Conservation (phyloP, 371 early-diverging fungal species). For the Mortierella sp. region DNA sequence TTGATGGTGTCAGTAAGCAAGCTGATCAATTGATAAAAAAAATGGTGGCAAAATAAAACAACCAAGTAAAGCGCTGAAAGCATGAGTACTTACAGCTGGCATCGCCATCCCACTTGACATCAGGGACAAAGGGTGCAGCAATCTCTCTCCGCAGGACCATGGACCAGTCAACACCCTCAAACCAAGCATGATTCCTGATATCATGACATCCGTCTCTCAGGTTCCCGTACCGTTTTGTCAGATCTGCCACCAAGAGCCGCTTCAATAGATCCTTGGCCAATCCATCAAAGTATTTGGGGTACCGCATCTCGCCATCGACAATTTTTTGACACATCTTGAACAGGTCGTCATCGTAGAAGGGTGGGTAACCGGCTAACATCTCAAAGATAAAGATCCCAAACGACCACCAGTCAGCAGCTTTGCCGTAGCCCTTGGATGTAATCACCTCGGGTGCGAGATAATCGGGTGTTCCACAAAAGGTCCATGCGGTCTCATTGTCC, state of each 20-base stretch:
- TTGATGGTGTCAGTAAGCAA: neutral
- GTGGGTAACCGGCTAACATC: constrained; percentile 65
- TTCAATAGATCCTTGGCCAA: constrained; percentile 84
- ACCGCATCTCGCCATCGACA: constrained; percentile 78
- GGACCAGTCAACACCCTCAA: constrained; percentile 78
- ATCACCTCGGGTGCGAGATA: constrained; percentile 97
- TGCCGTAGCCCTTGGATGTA: constrained; percentile 90
- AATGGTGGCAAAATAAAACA: neutral
- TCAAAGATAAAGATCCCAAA: constrained; percentile 95
- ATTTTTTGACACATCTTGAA: constrained; percentile 89
- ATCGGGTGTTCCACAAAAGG: constrained; percentile 94
- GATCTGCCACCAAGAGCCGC: constrained; percentile 82
- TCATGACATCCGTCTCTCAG: constrained; percentile 69
- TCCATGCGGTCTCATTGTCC: constrained; percentile 84
- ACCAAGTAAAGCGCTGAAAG: neutral
- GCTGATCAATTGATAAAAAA: neutral
- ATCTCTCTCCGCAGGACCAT: constrained; percentile 68
- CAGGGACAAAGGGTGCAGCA: constrained; percentile 78
- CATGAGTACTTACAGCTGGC: constrained; percentile 61
- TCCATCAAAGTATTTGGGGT: constrained; percentile 85
- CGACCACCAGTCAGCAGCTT: constrained; percentile 95
- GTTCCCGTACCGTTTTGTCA: constrained; percentile 85
- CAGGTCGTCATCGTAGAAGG: constrained; percentile 63
- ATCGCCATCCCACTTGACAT: constrained; percentile 73
- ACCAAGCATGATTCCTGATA: constrained; percentile 83